These are phyloP conservation scores for Zygnema cylindricum DNA, from an alignment of 139 green algal genomes.

Conservation along the genomic window DNA sequence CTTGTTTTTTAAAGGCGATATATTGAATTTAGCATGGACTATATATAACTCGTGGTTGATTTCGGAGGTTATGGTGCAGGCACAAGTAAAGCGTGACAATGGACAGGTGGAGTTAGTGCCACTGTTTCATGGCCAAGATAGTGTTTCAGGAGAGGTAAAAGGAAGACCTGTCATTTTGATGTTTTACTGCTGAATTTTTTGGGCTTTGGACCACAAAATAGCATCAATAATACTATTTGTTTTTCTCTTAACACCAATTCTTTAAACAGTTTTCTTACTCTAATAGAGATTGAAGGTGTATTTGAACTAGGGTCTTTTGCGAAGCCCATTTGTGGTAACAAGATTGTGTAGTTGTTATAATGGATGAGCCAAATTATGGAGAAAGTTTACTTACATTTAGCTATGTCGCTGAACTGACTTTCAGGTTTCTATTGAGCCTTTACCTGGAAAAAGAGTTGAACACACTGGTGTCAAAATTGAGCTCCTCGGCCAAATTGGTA, in stretches of 20 bases:
- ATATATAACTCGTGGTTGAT: background rate
- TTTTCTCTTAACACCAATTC: too few relatives aligned
- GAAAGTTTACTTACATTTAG: too few relatives aligned
- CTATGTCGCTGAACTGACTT: too few relatives aligned
- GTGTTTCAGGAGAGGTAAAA: slow-evolving; percentile 54
- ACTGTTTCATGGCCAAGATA: slow-evolving; percentile 56
- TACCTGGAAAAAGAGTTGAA: slow-evolving; percentile 78
- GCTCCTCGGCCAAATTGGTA: slow-evolving; percentile 91
- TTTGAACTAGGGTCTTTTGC: background rate
- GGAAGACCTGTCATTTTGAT: too few relatives aligned
- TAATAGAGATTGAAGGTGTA: too few relatives aligned
- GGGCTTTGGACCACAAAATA: too few relatives aligned
- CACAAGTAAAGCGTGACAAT: slow-evolving; percentile 57
- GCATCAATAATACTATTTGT: too few relatives aligned
- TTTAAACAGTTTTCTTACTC: too few relatives aligned
- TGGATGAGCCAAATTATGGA: background rate
- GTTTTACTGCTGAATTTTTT: too few relatives aligned
- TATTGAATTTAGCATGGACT: background rate
- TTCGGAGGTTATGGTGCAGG: slow-evolving; percentile 40
- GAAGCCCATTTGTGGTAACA: slow-evolving; percentile 18
- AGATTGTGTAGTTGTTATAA: background rate
- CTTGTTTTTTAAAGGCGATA: background rate
- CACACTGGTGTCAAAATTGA: slow-evolving; percentile 94
- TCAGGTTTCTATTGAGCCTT: slow-evolving; percentile 57
- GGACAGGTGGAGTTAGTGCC: slow-evolving; percentile 56